Percentiles rank a stretch among this genome's conserved stretches.
Evolutionary conservation across 2,329 filamentous ascomycete genomes (phyloP).

Genomic region (Endocalyx cinctus): DNA sequence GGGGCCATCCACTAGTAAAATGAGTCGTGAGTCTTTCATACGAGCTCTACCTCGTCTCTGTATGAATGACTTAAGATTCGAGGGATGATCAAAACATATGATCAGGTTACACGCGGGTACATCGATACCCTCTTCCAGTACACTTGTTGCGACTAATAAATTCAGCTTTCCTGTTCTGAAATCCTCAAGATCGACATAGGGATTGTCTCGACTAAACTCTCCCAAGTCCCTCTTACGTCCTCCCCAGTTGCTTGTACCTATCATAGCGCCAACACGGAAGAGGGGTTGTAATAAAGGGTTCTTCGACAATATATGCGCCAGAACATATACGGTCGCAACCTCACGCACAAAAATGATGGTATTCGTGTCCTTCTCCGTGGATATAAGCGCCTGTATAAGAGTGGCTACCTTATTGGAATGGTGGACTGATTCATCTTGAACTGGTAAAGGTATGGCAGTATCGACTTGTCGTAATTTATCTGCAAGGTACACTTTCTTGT

Average conservation of each 20-base stretch:
- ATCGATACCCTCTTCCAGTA: constrained; percentile 65
- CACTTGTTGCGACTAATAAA: constrained; percentile 58
- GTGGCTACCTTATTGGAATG: constrained; percentile 54
- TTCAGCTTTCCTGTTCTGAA: constrained; percentile 54
- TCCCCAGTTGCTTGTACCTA: constrained; percentile 44
- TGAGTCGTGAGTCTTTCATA: constrained; percentile 45
- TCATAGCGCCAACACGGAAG: constrained; percentile 50
- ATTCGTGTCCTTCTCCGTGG: constrained; percentile 36
- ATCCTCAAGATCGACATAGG: constrained; percentile 35
- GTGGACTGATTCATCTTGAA: constrained; percentile 15
- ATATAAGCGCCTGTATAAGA: constrained; percentile 49
- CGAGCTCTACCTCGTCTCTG: constrained; percentile 52
- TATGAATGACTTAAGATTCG: constrained; percentile 52
- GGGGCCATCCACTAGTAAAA: constrained; percentile 37
- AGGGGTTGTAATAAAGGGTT: constrained; percentile 43
- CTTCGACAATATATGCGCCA: constrained; percentile 51
- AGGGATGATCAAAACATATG: constrained; percentile 49
- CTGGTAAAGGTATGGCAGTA: constrained; percentile 10
- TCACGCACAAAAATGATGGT: constrained; percentile 67
- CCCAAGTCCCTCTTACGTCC: constrained; percentile 35
- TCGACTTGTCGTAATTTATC: constrained; percentile 38
- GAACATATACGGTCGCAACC: constrained; percentile 54
- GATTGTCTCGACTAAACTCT: constrained; percentile 21
- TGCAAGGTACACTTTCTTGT: constrained; percentile 54
- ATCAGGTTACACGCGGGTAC: constrained; percentile 60